These are phyloP conservation scores for Pyrenochaeta sp. DNA, from an alignment of 2,329 filamentous ascomycete genomes.

Conservation along the genomic window DNA sequence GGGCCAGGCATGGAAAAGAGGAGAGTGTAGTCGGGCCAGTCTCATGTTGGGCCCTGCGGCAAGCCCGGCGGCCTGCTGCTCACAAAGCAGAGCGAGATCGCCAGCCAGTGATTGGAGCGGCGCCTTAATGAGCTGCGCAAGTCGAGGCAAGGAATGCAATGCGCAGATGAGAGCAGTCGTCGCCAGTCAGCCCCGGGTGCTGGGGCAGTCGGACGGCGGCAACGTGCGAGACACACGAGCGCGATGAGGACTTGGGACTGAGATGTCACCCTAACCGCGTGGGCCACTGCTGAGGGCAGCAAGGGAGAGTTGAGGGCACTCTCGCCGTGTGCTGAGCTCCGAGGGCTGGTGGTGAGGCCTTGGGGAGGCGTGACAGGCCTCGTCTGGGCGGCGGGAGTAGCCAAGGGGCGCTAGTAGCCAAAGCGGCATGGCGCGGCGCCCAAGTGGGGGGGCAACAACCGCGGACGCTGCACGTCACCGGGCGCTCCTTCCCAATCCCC, in stretches of 20 bases:
- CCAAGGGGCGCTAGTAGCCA: slow-evolving; percentile 27
- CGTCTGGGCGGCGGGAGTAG: slow-evolving; percentile 27
- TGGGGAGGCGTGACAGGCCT: slow-evolving; percentile 26
- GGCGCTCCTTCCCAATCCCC: slow-evolving; percentile 31
- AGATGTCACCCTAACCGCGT: slow-evolving; percentile 42
- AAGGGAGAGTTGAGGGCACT: slow-evolving; percentile 19
- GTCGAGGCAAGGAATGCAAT: slow-evolving; percentile 46
- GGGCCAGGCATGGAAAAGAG: slow-evolving; percentile 27
- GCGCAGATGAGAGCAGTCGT: slow-evolving; percentile 31
- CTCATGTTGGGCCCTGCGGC: slow-evolving; percentile 38
- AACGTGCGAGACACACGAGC: slow-evolving; percentile 49
- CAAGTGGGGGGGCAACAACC: slow-evolving; percentile 35
- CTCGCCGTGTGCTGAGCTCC: slow-evolving; percentile 18
- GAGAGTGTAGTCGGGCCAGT: slow-evolving; percentile 28
- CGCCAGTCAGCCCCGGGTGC: slow-evolving; percentile 36
- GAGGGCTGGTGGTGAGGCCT: slow-evolving; percentile 22
- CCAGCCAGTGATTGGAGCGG: slow-evolving; percentile 25
- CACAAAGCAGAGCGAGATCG: slow-evolving; percentile 18
- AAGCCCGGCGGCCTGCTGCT: slow-evolving; percentile 29
- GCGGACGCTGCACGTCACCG: slow-evolving; percentile 48
- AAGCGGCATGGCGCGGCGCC: slow-evolving; percentile 26
- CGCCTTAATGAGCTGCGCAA: slow-evolving; percentile 23
- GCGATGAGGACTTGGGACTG: slow-evolving; percentile 29
- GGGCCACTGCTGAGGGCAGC: slow-evolving; percentile 23
- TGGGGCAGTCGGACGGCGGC: slow-evolving; percentile 35